phyloP scores from a whole-genome alignment of 2,329 filamentous ascomycete genomes.

The Trichoderma sp. region DNA sequence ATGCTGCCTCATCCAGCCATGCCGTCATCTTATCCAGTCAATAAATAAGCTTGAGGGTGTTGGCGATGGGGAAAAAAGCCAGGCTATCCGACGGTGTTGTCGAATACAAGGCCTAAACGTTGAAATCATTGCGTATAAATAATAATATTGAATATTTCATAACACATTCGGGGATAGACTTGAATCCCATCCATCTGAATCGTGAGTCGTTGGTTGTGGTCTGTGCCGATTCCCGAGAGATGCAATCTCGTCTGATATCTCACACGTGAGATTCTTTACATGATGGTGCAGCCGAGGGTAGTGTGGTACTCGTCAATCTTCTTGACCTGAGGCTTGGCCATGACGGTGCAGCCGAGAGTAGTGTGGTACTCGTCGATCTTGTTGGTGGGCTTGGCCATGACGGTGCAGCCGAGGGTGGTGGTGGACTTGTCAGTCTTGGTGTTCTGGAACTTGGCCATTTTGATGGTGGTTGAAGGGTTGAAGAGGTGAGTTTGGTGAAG shows the following conservation, averaged over 20 bases:
- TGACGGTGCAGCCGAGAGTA: neutral
- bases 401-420: neutral
- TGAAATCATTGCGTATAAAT: neutral
- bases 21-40: neutral
- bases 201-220: neutral
- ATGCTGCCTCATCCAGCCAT: neutral
- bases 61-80: neutral
- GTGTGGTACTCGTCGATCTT: neutral
- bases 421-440: neutral
- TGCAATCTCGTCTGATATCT: neutral
- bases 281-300: slow-evolving; percentile 25
- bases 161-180: neutral
- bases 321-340: neutral
- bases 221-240: neutral
- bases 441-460: neutral
- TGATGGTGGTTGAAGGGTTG: neutral
- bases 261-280: slow-evolving; percentile 29
- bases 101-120: slow-evolving; percentile 3
- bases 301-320: neutral
- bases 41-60: neutral
- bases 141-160: neutral
- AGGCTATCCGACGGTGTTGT: neutral
- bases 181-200: neutral
- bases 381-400: neutral
- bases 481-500: neutral